Evolutionary conservation across 2,329 filamentous ascomycete genomes (phyloP).

Genomic region (Pseudogymnoascus sp.): DNA sequence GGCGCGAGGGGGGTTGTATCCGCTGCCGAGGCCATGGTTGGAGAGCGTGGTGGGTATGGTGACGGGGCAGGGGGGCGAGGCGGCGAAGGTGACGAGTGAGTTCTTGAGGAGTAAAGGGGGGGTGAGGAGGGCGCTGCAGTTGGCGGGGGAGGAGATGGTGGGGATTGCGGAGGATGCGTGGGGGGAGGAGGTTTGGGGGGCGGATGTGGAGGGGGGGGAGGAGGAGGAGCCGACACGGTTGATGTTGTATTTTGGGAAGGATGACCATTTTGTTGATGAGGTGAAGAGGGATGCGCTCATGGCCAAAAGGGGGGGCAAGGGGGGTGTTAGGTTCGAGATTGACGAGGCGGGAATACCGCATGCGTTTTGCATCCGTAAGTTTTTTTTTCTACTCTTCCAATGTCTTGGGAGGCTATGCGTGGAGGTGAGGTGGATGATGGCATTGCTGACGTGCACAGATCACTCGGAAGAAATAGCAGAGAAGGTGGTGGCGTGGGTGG

Average conservation of each 20-base stretch:
- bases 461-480: constrained; percentile 42
- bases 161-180: constrained; percentile 50
- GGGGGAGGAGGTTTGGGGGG: constrained; percentile 51
- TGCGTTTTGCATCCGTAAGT: constrained; percentile 50
- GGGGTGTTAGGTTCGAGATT: constrained; percentile 31
- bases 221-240: not conserved
- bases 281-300: constrained; percentile 49
- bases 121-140: constrained; percentile 49
- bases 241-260: not conserved
- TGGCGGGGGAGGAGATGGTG: constrained; percentile 53
- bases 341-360: constrained; percentile 50
- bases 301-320: constrained; percentile 26
- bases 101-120: constrained; percentile 50
- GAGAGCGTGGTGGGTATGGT: constrained; percentile 35
- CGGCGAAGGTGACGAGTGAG: constrained; percentile 40
- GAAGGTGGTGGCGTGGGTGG: constrained; percentile 34
- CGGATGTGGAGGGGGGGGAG: constrained; percentile 14
- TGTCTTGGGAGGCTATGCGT: not conserved
- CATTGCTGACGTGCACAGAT: constrained; percentile 25
- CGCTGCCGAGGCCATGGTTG: constrained; percentile 34
- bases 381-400: not conserved
- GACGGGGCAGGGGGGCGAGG: constrained; percentile 40
- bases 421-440: not conserved
- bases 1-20: constrained; percentile 30
- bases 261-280: constrained; percentile 55